Base-by-base conservation (phyloP, 1,284 basidiomycete species). In the Filobasidium uniguttulatum region DNA sequence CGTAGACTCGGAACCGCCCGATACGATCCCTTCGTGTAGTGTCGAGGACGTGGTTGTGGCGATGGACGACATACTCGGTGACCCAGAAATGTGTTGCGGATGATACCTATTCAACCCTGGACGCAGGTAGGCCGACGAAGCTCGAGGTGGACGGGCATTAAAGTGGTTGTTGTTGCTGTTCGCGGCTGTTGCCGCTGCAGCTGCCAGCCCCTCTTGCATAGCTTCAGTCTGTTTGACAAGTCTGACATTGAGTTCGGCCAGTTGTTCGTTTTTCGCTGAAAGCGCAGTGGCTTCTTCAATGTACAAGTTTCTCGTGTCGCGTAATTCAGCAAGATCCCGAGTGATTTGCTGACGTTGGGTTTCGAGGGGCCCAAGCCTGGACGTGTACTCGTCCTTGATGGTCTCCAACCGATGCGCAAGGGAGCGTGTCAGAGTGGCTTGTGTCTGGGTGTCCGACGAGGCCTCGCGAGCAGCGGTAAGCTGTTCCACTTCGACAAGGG, bases 401-500 rank as follows among this genome's bases (percentile, higher is more conserved):
- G 73, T 82, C 56, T 97, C 90, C 44, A 97, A 75, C n/a, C 90
- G 84, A 60, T 78, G 78, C 0, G 85, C 85, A 38, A 97, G 71
- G 10, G 83, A 83, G 10, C 85, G 78, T 40, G 80, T 77, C 20
- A 91, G 66, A 29, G 75, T 49, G 5, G 64, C 57, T 3, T 57
- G 54, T 37, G 63, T 62, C 35, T 62, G 19, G 23, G 43, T 45
- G 29, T 36, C 50, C 49, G 43, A 30, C 23, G 14, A n/a, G 22
- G 3, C 20, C 8, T n/a, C 23, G 30, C 9, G 25, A 25, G 77
- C 75, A 19, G 77, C 78, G 23, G 80, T 76, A 20, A 98, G 74
- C 69, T 96, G 88, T 62, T 93, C 90, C 19, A 96, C 80, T 65
- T 98, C 93, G 1, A 89, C 90, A 49, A 94, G 69, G 8, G 84